These are phyloP conservation scores for Gossypium mustelinum DNA, from an alignment of 345 rosid genomes.

Conservation along the genomic window DNA sequence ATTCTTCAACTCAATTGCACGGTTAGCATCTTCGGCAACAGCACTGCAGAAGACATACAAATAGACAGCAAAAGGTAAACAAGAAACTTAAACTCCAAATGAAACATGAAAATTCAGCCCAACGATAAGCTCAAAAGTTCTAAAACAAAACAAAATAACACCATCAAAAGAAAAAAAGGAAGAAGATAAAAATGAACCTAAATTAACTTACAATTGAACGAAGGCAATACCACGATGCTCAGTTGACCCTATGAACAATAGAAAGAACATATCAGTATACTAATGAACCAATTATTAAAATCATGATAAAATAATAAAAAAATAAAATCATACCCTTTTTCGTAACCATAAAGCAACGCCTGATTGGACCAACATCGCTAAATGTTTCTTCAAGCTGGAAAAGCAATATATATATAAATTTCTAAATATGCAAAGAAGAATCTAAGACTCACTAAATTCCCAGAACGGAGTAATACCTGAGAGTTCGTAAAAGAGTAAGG, in stretches of 20 bases:
- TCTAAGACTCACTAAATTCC: not conserved
- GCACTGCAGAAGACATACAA: conserved; percentile 43
- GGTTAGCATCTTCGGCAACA: conserved; percentile 73
- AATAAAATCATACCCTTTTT: conserved; percentile 50
- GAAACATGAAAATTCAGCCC: not conserved
- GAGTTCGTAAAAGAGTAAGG: conserved; percentile 81
- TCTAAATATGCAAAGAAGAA: not conserved
- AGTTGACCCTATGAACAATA: conserved; percentile 49
- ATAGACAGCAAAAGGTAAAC: not conserved
- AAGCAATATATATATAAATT: not conserved
- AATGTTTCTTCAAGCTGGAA: conserved; percentile 81
- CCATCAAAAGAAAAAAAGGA: too few relatives aligned
- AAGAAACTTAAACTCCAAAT: not conserved
- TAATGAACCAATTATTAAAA: not conserved
- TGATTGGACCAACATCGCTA: conserved; percentile 87
- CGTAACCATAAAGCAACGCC: conserved; percentile 86
- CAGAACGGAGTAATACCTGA: conserved; percentile 41
- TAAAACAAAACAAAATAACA: not conserved
- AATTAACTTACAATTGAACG: conserved; percentile 70
- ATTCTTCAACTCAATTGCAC: conserved; percentile 72
- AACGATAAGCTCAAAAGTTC: not conserved
- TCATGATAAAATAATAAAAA: not conserved
- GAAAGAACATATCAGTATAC: conserved; percentile 10
- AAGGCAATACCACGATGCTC: conserved; percentile 79
- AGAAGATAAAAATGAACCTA: not conserved